Base-by-base conservation (phyloP, 2,329 filamentous ascomycete genomes). In the Epichloe amarillans region DNA sequence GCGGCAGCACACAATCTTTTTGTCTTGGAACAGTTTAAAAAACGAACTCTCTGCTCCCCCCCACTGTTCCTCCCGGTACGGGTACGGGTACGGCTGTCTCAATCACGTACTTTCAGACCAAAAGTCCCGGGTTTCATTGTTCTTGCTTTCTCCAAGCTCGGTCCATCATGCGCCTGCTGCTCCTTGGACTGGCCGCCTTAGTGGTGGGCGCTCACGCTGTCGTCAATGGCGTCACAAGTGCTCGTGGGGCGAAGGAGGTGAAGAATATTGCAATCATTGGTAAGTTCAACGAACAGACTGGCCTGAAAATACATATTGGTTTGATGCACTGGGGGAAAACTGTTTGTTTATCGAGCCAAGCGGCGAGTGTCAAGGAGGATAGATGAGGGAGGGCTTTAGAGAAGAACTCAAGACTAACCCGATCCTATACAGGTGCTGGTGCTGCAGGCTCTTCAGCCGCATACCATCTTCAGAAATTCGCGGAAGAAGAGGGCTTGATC, bases 391-490 rank as follows among this genome's bases (percentile, higher is more conserved):
- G 30, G 10, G 30, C 26, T 17, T 21, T 5, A 3, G 23, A 33
- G 8, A 17, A 36, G 14, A 15, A 23, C 3, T 23, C 21, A 19
- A 15, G 19, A 46, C 49, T 50, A 45, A 52, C 19, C 19, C 15
- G 19, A 10, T 14, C n/a, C 19, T 30, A 17, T 36, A 19, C 43
- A 95, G 91, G 93, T 54, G 91, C 91, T 58, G 93, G 93, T 45
- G 84, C 93, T 42, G 91, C 82, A 33, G 93, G 93, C 33, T 81
- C 93, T 4, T 95, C 90, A 2, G 74, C 89, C 3, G 90, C 93
- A 0, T 95, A 93, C 66, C 81, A 91, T 61, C 73, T 98, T 45
- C 75, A 76, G 39, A 79, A 84, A 60, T 90, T 83, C 64, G 84
- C 87, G 21, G 68, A 77, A 4, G 68, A 78, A 52, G 72, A 74